phyloP scores from a whole-genome alignment of 192 early-diverging fungal species.

The Rhizophagus prolifer region DNA sequence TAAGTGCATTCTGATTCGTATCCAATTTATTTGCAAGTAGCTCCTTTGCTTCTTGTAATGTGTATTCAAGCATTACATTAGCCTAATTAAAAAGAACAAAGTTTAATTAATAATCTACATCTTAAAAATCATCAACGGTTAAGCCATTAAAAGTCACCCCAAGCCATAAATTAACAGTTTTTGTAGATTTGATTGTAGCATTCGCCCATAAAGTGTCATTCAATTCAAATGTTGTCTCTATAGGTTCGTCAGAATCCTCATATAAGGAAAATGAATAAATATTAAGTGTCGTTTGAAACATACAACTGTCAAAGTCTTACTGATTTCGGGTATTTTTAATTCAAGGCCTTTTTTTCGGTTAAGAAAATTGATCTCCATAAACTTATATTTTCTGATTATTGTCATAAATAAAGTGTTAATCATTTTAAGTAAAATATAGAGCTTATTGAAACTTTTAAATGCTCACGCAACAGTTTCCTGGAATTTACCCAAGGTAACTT shows the following conservation, averaged over 20 bases:
- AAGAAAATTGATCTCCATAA: slow-evolving; percentile 91
- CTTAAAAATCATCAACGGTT: background rate
- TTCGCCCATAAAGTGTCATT: slow-evolving; percentile 93
- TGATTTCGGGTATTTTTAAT: slow-evolving; percentile 93
- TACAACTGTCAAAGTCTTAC: slow-evolving; percentile 89
- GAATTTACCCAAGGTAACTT: slow-evolving; percentile 88
- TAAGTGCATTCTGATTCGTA: slow-evolving; percentile 69
- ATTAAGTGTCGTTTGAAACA: background rate
- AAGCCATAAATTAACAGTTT: slow-evolving; percentile 91
- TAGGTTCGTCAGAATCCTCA: slow-evolving; percentile 53
- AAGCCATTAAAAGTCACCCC: slow-evolving; percentile 59
- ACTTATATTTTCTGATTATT: slow-evolving; percentile 86
- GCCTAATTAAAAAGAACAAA: slow-evolving; percentile 52
- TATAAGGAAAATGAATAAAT: background rate
- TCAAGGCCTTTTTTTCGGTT: slow-evolving; percentile 83
- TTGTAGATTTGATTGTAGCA: slow-evolving; percentile 73
- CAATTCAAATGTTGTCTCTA: slow-evolving; percentile 87
- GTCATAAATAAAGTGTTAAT: background rate
- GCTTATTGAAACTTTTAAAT: background rate
- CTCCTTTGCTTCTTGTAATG: slow-evolving; percentile 79
- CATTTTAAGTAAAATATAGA: background rate
- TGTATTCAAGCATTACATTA: slow-evolving; percentile 98
- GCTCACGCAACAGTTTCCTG: slow-evolving; percentile 81
- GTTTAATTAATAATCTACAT: background rate
- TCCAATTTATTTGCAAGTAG: slow-evolving; percentile 75